phyloP scores from a whole-genome alignment of 1,139 yeast species.

The Diutina scorzettiae region DNA sequence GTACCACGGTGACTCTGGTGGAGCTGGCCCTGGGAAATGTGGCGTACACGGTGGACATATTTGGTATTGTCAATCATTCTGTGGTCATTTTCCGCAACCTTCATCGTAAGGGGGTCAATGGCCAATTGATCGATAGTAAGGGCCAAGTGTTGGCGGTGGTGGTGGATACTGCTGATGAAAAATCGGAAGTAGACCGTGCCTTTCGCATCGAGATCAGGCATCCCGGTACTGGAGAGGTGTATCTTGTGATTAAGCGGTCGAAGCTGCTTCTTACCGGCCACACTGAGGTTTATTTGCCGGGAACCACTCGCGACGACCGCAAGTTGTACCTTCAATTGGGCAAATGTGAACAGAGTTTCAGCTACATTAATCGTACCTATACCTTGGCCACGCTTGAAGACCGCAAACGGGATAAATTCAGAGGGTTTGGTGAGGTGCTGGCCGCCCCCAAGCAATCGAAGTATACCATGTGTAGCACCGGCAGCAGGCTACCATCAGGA shows the following conservation, averaged over 20 bases:
- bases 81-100: neutral
- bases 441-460: conserved; percentile 2
- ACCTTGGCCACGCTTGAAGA: conserved; percentile 3
- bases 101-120: neutral
- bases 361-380: neutral
- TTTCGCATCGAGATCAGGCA: neutral
- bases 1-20: neutral
- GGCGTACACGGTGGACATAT: neutral
- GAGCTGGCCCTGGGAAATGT: conserved; percentile 1
- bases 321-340: neutral
- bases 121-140: neutral
- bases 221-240: neutral
- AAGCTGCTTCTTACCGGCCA: neutral
- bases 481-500: neutral
- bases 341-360: neutral
- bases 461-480: neutral
- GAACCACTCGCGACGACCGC: neutral
- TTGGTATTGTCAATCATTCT: neutral
- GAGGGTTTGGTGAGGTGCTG: conserved; percentile 3
- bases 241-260: neutral
- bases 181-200: neutral
- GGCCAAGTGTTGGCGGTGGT: neutral
- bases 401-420: neutral
- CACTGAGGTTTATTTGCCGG: neutral
- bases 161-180: neutral